Evolutionary conservation across 2,329 filamentous ascomycete genomes (phyloP).

Genomic region (Trichoderma koningiopsis): DNA sequence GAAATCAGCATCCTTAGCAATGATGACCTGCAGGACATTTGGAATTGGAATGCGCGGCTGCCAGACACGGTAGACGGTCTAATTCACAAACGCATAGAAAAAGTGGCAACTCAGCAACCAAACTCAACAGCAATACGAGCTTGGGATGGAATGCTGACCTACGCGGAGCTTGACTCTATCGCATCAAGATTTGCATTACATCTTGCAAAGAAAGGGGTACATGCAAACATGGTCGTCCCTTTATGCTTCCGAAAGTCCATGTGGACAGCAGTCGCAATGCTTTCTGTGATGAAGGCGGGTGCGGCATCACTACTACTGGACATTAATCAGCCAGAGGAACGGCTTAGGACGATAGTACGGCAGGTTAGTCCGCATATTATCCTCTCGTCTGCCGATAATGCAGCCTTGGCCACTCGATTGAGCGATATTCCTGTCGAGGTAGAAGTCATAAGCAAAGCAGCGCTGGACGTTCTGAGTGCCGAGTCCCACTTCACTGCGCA

Average conservation of each 20-base stretch:
- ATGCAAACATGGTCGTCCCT: background rate
- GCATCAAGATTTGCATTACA: background rate
- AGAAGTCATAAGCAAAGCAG: background rate
- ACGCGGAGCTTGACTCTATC: background rate
- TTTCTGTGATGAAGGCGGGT: background rate
- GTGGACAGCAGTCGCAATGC: constrained; percentile 1
- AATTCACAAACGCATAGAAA: background rate
- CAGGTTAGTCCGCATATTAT: background rate
- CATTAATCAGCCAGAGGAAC: background rate
- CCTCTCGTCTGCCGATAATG: background rate
- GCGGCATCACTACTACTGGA: background rate
- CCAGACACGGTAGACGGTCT: background rate
- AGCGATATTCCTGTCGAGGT: background rate
- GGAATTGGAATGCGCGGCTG: background rate
- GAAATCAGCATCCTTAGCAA: background rate
- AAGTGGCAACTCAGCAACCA: background rate
- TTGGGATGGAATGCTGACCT: background rate
- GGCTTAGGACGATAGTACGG: background rate
- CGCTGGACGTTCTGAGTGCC: background rate
- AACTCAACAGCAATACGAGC: background rate
- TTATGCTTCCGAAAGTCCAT: background rate
- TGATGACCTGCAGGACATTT: background rate
- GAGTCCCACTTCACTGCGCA: background rate
- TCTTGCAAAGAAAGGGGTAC: background rate
- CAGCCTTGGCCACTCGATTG: background rate